phyloP scores from a whole-genome alignment of 139 green algal genomes.

The Helicosporidium sp. region DNA sequence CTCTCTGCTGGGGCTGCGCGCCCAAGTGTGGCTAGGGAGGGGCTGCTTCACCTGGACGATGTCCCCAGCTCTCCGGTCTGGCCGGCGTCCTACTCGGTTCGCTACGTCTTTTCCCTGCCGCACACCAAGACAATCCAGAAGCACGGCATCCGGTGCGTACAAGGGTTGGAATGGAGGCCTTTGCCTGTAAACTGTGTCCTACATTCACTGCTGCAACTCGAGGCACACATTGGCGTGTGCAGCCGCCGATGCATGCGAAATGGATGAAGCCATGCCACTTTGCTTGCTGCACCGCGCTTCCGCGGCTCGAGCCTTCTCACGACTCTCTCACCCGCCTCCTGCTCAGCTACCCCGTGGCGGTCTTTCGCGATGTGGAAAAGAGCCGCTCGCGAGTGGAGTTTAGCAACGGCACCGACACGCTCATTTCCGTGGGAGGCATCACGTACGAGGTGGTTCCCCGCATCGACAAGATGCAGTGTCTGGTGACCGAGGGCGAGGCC shows the following conservation, averaged over 20 bases:
- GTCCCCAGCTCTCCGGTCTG: neutral
- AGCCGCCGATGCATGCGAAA: neutral
- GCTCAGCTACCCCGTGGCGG: conserved; percentile 8
- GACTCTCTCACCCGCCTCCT: neutral
- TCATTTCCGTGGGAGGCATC: conserved; percentile 5
- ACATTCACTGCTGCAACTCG: neutral
- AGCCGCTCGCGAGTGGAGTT: conserved; percentile 5
- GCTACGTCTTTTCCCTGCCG: conserved; percentile 13
- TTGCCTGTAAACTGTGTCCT: neutral
- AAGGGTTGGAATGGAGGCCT: neutral
- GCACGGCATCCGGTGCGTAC: conserved; percentile 1
- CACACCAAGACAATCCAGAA: conserved; percentile 10
- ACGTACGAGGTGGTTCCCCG: conserved; percentile 7
- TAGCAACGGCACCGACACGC: conserved; percentile 5
- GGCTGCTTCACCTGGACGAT: neutral
- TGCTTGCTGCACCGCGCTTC: neutral
- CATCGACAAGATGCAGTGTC: conserved; percentile 4
- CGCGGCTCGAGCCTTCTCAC: neutral
- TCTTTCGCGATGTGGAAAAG: neutral
- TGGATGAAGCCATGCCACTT: conserved; percentile 1
- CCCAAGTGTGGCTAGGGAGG: too few species aligned
- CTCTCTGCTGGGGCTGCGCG: too few species aligned
- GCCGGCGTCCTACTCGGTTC: conserved; percentile 4
- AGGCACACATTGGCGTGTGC: neutral
- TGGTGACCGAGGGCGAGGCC: neutral